phyloP scores from a whole-genome alignment of 371 early-diverging fungal species.

The Capniomyces stellatus region DNA sequence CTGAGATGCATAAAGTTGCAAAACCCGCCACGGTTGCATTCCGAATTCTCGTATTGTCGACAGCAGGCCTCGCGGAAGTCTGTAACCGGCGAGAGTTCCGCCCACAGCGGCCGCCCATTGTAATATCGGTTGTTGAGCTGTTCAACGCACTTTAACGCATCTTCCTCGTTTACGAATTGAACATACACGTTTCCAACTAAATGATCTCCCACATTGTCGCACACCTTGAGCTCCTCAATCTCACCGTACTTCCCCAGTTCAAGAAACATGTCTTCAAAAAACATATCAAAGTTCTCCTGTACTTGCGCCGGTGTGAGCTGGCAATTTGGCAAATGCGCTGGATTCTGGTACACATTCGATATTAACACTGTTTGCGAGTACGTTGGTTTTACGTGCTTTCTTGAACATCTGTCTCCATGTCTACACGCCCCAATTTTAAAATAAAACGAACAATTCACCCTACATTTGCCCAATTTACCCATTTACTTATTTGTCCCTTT shows the following conservation, averaged over 20 bases:
- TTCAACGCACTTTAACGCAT: slow-evolving; percentile 80
- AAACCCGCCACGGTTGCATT: slow-evolving; percentile 90
- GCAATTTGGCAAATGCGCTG: slow-evolving; percentile 59
- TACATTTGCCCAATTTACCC: no score
- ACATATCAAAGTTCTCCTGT: slow-evolving; percentile 86
- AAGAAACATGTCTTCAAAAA: slow-evolving; percentile 92
- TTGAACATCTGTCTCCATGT: slow-evolving; percentile 93
- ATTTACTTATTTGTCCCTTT: no score
- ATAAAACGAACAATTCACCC: slow-evolving; percentile 96
- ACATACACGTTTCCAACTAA: slow-evolving; percentile 96
- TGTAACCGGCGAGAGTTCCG: slow-evolving; percentile 89
- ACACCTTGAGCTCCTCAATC: slow-evolving; percentile 87
- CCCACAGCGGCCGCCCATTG: slow-evolving; percentile 82
- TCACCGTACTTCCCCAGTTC: slow-evolving; percentile 93
- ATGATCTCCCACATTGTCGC: slow-evolving; percentile 97
- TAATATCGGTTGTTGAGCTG: slow-evolving; percentile 87
- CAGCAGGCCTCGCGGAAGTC: slow-evolving; percentile 97
- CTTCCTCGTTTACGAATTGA: slow-evolving; percentile 74
- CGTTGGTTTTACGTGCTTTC: slow-evolving; percentile 92
- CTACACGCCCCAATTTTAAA: slow-evolving; percentile 97
- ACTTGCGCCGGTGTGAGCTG: slow-evolving; percentile 50
- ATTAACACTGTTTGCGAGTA: slow-evolving; percentile 87
- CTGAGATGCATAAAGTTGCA: slow-evolving; percentile 98
- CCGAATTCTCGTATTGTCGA: slow-evolving; percentile 83
- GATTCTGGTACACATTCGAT: slow-evolving; percentile 87